Conservation (phyloP, 2,329 filamentous ascomycete genomes). For the Anthostomella pinea region DNA sequence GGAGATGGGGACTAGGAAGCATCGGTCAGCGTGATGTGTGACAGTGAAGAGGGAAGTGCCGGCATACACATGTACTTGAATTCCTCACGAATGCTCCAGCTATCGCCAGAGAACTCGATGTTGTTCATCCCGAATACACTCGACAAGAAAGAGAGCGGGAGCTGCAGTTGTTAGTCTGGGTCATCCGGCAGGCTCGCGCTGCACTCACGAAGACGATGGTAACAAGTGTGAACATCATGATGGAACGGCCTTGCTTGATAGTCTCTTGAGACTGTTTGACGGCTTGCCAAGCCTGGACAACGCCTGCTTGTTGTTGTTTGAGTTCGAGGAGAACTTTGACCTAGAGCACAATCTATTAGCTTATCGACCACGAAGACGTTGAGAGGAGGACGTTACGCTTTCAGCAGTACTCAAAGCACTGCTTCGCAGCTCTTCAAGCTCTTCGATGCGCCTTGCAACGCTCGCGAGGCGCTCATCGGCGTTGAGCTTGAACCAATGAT, state of each 20-base stretch:
- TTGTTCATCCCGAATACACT: constrained; percentile 41
- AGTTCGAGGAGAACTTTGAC: constrained; percentile 39
- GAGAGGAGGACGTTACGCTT: constrained; percentile 24
- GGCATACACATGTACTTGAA: too few species aligned
- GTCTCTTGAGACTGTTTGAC: constrained; percentile 38
- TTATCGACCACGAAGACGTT: neutral
- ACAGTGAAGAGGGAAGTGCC: too few species aligned
- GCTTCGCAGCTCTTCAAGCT: constrained; percentile 33
- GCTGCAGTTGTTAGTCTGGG: constrained; percentile 15
- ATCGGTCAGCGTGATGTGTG: too few species aligned
- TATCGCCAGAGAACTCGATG: constrained; percentile 13
- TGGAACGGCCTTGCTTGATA: constrained; percentile 39
- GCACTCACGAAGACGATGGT: constrained; percentile 44
- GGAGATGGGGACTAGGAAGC: constrained; percentile 9
- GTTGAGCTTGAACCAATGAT: constrained; percentile 26
- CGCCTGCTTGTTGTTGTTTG: constrained; percentile 45
- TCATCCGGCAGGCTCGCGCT: neutral
- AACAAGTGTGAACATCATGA: constrained; percentile 46
- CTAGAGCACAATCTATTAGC: constrained; percentile 22
- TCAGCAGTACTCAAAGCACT: constrained; percentile 33
- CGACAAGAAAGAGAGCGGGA: constrained; percentile 38
- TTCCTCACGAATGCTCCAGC: constrained; percentile 14
- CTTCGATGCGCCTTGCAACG: constrained; percentile 29
- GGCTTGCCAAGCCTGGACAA: constrained; percentile 42
- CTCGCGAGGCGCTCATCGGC: constrained; percentile 27